Evolutionary conservation across 768 basidiomycete genomes (phyloP).

Genomic region (Boletellus ananas): DNA sequence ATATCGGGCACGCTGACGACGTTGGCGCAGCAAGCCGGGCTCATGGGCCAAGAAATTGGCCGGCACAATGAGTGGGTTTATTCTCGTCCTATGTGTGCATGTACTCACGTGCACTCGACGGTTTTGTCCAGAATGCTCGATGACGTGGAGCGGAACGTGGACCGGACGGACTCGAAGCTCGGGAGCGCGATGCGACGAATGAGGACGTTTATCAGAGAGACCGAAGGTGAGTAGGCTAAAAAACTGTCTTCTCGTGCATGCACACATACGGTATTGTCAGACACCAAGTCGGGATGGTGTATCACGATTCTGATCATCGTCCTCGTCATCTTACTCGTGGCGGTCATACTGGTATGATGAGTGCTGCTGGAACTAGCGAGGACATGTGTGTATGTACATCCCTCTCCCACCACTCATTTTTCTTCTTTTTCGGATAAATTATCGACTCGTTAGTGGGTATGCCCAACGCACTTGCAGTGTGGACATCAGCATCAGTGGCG

Average conservation of each 20-base stretch:
- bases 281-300: slow-evolving; percentile 88
- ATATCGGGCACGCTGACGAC: slow-evolving; percentile 85
- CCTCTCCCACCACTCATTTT: neutral
- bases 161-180: slow-evolving; percentile 63
- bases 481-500: too few species aligned
- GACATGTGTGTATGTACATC: too few species aligned
- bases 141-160: slow-evolving; percentile 73
- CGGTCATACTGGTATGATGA: slow-evolving; percentile 68
- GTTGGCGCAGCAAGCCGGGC: slow-evolving; percentile 83
- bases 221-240: slow-evolving; percentile 53
- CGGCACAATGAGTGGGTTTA: slow-evolving; percentile 83
- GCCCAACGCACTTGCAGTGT: too few species aligned
- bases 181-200: slow-evolving; percentile 61
- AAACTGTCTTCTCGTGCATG: neutral
- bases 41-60: slow-evolving; percentile 90
- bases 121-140: slow-evolving; percentile 61
- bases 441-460: slow-evolving; percentile 9
- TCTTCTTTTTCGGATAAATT: slow-evolving; percentile 4
- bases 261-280: slow-evolving; percentile 32
- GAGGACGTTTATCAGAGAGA: slow-evolving; percentile 78
- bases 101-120: neutral
- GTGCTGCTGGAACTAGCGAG: too few species aligned
- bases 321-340: slow-evolving; percentile 68
- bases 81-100: neutral
- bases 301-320: slow-evolving; percentile 81